phyloP scores from a whole-genome alignment of 805 yeast genomes.

The Sugiyamaella chiloensis region DNA sequence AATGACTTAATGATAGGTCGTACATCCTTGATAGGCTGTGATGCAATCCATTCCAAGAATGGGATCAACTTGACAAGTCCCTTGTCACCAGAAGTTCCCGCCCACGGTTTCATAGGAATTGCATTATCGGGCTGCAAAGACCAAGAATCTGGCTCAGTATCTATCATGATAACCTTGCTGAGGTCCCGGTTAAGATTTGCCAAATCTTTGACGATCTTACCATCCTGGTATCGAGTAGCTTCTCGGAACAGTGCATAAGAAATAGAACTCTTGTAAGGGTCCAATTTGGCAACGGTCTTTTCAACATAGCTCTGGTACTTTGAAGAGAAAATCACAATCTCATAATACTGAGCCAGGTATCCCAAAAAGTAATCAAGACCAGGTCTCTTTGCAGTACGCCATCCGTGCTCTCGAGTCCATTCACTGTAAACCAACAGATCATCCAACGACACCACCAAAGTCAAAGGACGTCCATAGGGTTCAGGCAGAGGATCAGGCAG shows the following conservation, averaged over 20 bases:
- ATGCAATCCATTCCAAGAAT: constrained; percentile 89
- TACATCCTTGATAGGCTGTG: constrained; percentile 81
- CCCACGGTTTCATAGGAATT: constrained; percentile 82
- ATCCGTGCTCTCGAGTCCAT: constrained; percentile 89
- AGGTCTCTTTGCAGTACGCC: constrained; percentile 99
- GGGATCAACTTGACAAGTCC: constrained; percentile 78
- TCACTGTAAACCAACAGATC: constrained; percentile 87
- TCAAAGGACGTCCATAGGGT: constrained; percentile 87
- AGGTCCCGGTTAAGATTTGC: constrained; percentile 88
- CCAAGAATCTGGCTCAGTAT: constrained; percentile 67
- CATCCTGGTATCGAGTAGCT: constrained; percentile 86
- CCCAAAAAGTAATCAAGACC: constrained; percentile 96
- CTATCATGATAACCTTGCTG: constrained; percentile 74
- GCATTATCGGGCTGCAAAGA: constrained; percentile 92
- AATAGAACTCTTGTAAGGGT: constrained; percentile 87
- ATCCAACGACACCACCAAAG: constrained; percentile 84
- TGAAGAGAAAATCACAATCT: constrained; percentile 85
- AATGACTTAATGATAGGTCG: constrained; percentile 82
- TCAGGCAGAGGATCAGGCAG: constrained; percentile 91
- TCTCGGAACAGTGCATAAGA: constrained; percentile 87
- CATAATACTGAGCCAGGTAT: constrained; percentile 91
- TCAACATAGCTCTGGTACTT: constrained; percentile 85
- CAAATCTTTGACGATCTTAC: constrained; percentile 85
- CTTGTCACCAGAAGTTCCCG: constrained; percentile 77
- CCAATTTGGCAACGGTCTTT: constrained; percentile 79